Percentiles rank a stretch among this genome's conserved stretches.
Conservation (phyloP, 306 rosid species). For the Trifolium repens region DNA sequence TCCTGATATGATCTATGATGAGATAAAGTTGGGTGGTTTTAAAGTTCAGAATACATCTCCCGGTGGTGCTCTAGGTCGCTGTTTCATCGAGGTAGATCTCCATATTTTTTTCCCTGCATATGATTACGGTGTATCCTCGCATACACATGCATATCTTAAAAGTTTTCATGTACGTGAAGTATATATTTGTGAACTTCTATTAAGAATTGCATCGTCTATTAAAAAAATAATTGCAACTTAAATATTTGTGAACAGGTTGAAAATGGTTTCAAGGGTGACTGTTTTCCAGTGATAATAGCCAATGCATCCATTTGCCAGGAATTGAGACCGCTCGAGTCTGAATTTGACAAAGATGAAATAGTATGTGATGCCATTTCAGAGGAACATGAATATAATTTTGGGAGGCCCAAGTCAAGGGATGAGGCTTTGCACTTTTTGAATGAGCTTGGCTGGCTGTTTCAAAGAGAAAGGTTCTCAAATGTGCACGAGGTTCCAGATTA, state of each 20-base stretch:
- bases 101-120: not conserved
- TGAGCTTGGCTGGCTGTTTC: slow-evolving; percentile 96
- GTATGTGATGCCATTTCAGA: slow-evolving; percentile 58
- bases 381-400: slow-evolving; percentile 52
- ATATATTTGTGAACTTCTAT: not conserved
- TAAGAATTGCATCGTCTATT: not conserved
- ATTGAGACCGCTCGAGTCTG: slow-evolving; percentile 72
- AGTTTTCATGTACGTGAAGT: not conserved
- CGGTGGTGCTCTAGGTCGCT: slow-evolving; percentile 68
- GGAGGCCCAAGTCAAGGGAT: slow-evolving; percentile 67
- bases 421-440: slow-evolving; percentile 77
- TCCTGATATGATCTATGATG: slow-evolving; percentile 58
- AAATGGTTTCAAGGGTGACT: slow-evolving; percentile 81
- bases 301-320: slow-evolving; percentile 78
- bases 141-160: slow-evolving; percentile 1
- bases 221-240: slow-evolving; percentile 1
- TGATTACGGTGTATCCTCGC: slow-evolving; percentile 5
- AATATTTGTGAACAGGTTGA: slow-evolving; percentile 68
- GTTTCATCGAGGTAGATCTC: slow-evolving; percentile 80
- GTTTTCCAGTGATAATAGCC: slow-evolving; percentile 89
- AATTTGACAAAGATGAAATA: slow-evolving; percentile 55
- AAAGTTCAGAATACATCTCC: slow-evolving; percentile 64
- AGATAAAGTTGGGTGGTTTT: slow-evolving; percentile 64
- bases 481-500: slow-evolving; percentile 53
- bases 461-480: slow-evolving; percentile 57